phyloP scores from a whole-genome alignment of 352 stramenopile genomes.

The Globisporangium yorkense region DNA sequence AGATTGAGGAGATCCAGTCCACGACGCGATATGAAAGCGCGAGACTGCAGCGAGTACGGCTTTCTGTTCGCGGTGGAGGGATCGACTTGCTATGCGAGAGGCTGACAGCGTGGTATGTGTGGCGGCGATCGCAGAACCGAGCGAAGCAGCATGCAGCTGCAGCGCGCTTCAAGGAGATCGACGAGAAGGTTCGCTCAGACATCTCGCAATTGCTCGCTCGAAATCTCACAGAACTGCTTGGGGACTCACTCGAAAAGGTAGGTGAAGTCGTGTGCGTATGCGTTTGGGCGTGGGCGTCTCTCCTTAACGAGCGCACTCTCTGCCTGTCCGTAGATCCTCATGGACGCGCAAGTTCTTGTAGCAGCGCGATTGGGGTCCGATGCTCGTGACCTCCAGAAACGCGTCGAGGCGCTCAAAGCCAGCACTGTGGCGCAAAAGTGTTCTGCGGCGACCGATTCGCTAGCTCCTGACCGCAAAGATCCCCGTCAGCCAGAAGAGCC shows the following conservation, averaged over 20 bases:
- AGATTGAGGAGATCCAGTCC: constrained; percentile 47
- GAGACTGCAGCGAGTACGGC: constrained; percentile 45
- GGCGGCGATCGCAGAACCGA: constrained; percentile 37
- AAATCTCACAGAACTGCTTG: constrained; percentile 28
- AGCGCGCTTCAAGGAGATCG: constrained; percentile 57
- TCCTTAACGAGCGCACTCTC: too few relatives aligned
- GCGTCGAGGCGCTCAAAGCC: constrained; percentile 6
- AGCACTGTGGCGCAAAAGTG: neutral
- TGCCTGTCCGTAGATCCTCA: constrained; percentile 17
- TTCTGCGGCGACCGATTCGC: too few relatives aligned
- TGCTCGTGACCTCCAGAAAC: constrained; percentile 6
- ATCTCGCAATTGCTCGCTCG: constrained; percentile 33
- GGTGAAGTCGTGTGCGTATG: neutral
- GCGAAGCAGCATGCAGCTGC: constrained; percentile 49
- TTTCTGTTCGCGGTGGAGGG: neutral
- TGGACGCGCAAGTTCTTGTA: constrained; percentile 24
- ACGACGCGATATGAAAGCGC: constrained; percentile 34
- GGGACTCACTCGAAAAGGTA: constrained; percentile 37
- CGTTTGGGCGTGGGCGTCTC: neutral
- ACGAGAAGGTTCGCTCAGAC: constrained; percentile 42
- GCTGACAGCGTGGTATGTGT: neutral
- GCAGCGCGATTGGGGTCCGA: constrained; percentile 19
- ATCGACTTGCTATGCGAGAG: neutral
- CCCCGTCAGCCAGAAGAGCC: constrained; percentile 2
- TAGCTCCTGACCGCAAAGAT: neutral